phyloP scores from a whole-genome alignment of 768 basidiomycete species.

The Tylopilus subfusipes region DNA sequence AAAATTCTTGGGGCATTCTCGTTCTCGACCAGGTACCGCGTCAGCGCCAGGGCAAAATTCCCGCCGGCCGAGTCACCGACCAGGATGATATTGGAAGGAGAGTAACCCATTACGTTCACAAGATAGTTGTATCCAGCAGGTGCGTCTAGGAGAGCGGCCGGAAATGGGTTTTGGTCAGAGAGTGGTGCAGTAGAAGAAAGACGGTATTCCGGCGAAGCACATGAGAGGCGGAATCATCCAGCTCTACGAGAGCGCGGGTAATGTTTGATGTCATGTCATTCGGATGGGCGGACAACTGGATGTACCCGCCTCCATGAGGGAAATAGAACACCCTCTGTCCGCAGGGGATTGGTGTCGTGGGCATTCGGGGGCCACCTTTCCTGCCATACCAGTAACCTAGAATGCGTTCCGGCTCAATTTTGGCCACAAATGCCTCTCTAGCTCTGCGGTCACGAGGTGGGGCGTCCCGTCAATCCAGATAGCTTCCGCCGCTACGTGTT shows the following conservation, averaged over 20 bases:
- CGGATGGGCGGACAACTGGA: slow-evolving; percentile 55
- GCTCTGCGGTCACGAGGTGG: slow-evolving; percentile 30
- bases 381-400: slow-evolving; percentile 59
- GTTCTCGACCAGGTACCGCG: slow-evolving; percentile 57
- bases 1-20: slow-evolving; percentile 23
- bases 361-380: slow-evolving; percentile 35
- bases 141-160: slow-evolving; percentile 70
- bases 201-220: slow-evolving; percentile 71
- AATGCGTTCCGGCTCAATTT: slow-evolving; percentile 41
- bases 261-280: slow-evolving; percentile 44
- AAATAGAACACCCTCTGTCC: slow-evolving; percentile 58
- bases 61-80: slow-evolving; percentile 78
- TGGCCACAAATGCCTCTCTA: slow-evolving; percentile 30
- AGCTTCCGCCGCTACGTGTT: slow-evolving; percentile 10
- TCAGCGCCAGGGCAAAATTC: slow-evolving; percentile 63
- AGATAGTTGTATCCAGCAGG: slow-evolving; percentile 74
- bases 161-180: slow-evolving; percentile 56
- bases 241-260: slow-evolving; percentile 44
- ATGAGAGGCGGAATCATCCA: slow-evolving; percentile 43
- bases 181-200: slow-evolving; percentile 47
- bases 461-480: slow-evolving; percentile 35
- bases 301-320: slow-evolving; percentile 65
- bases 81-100: slow-evolving; percentile 58
- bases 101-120: slow-evolving; percentile 51
- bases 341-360: slow-evolving; percentile 33